Evolutionary conservation across 306 rosid species (phyloP).

Genomic region (Fragaria ananassa): DNA sequence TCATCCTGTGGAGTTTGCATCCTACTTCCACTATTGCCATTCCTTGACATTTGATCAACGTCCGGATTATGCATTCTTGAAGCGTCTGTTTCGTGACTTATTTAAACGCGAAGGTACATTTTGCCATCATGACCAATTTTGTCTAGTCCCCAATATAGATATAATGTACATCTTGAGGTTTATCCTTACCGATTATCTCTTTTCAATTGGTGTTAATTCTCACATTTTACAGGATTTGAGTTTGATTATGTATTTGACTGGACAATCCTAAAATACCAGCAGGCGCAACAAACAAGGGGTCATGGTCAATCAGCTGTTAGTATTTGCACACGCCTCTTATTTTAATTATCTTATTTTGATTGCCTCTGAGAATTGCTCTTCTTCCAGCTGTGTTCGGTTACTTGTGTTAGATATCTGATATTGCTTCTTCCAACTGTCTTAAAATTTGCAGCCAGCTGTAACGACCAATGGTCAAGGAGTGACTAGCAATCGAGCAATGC

Average conservation of each 20-base stretch:
- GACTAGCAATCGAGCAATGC: conserved; percentile 10
- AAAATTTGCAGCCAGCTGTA: conserved; percentile 5
- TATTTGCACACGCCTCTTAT: not conserved
- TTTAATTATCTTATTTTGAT: not conserved
- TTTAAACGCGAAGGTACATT: conserved; percentile 54
- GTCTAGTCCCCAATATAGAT: not conserved
- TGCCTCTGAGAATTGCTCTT: not conserved
- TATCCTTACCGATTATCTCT: not conserved
- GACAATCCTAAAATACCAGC: conserved; percentile 74
- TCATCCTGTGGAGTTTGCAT: conserved; percentile 60
- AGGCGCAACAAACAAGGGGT: conserved; percentile 23
- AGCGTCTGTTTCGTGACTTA: conserved; percentile 59
- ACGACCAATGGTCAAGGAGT: not conserved
- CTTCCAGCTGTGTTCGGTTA: not conserved
- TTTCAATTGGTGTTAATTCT: not conserved
- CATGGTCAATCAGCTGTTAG: conserved; percentile 22
- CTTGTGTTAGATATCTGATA: not conserved
- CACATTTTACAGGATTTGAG: conserved; percentile 55
- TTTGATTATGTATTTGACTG: conserved; percentile 67
- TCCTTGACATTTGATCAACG: conserved; percentile 69
- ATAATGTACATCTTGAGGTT: not conserved
- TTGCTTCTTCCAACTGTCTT: not conserved
- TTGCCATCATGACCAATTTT: not conserved
- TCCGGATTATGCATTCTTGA: conserved; percentile 72
- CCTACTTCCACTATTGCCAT: conserved; percentile 69